phyloP scores from a whole-genome alignment of 352 stramenopile species.

The Globisporangium paddicum region DNA sequence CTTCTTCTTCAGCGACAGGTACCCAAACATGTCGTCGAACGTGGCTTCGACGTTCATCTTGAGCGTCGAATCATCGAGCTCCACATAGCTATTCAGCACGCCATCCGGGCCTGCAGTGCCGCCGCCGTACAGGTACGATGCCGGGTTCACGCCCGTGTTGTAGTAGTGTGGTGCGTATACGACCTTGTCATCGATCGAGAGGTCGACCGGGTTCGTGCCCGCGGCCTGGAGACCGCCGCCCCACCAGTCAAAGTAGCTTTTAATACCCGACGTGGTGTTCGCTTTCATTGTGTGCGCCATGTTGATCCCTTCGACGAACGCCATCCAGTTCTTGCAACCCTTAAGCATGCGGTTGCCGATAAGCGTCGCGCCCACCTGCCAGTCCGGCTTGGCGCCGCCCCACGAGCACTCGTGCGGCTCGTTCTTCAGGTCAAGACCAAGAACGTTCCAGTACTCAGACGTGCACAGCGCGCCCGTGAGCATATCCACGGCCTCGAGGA shows the following conservation, averaged over 20 bases:
- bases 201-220: conserved; percentile 30
- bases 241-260: conserved; percentile 70
- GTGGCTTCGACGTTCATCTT: conserved; percentile 54
- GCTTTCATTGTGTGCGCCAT: conserved; percentile 36
- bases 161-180: conserved; percentile 79
- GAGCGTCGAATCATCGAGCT: conserved; percentile 50
- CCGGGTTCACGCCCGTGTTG: conserved; percentile 60
- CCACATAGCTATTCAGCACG: conserved; percentile 29
- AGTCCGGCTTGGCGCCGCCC: conserved; percentile 32
- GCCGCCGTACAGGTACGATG: conserved; percentile 56
- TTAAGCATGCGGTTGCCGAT: conserved; percentile 66
- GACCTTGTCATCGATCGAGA: conserved; percentile 47
- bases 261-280: conserved; percentile 23
- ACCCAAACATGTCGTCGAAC: conserved; percentile 71
- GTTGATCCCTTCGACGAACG: conserved; percentile 66
- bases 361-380: conserved; percentile 46
- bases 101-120: conserved; percentile 27
- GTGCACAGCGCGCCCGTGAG: conserved; percentile 54
- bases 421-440: conserved; percentile 73
- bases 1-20: conserved; percentile 39
- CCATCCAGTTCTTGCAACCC: conserved; percentile 57
- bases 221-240: conserved; percentile 49
- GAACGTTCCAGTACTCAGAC: conserved; percentile 60
- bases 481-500: conserved; percentile 44
- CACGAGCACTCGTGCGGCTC: conserved; percentile 58